Evolutionary conservation across 164 flowering plant genomes (phyloP), one percentile per base, ranked within the genome.

Genomic region (Pachysandra terminalis): DNA sequence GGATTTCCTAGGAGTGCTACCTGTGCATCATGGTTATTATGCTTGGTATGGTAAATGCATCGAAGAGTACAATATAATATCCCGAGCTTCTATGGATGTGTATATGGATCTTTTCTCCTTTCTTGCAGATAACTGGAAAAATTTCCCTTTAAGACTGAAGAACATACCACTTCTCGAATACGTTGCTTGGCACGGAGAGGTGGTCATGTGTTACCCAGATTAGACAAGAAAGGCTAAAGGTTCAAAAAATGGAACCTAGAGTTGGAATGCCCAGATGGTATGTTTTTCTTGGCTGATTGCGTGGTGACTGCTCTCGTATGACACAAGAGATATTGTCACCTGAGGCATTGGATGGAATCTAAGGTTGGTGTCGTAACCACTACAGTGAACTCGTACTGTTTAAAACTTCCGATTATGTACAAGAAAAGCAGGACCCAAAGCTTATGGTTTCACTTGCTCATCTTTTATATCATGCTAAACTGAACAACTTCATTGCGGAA

Each of bases 101-200:
- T 73, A 77, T 28, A 21, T 69, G n/a, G 65, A 73, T 9, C 54
- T 77, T 24, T 68, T 77, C 19, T 51, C 49, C 22, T 73, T 73
- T 69, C 17, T 77, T 24, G 67, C 61, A 22, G 58, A 69, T 27
- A 69, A 56, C 26, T 53, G 68, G 68, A 25, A 32, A 6, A 0
- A 1, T 53, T 14, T 66, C 19, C 10, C 19, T n/a, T n/a, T n/a
- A n/a, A n/a, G n/a, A n/a, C n/a, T 17, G 24, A 15, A 24, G 27
- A 35, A 28, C 21, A 22, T 54, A 0, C 60, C 19, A 19, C 19
- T 22, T 32, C 14, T 55, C 4, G 21, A 55, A 35, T 66, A 55
- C 24, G n/a, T 66, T 35, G 22, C 40, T 21, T n/a, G 24, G 61
- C 12, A 66, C 28, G 27, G 49, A 21, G 32, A 14, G 56, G 16